Evolutionary conservation across 768 basidiomycete species (phyloP).

Genomic region (Amanita exitialis): DNA sequence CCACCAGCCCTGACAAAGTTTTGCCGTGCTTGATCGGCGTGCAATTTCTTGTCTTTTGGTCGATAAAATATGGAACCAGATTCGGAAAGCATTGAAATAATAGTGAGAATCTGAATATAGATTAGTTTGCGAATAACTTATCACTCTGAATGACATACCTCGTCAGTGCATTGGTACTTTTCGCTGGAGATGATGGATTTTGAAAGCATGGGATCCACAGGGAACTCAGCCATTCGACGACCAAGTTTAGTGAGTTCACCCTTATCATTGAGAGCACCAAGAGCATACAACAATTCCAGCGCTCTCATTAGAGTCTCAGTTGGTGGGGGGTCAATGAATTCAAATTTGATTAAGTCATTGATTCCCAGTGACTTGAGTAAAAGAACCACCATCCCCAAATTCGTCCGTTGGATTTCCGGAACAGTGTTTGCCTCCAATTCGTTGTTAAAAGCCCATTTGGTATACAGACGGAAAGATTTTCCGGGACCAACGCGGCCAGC

Average conservation of each 20-base stretch:
- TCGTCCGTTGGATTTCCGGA: constrained; percentile 98
- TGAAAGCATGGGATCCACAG: constrained; percentile 95
- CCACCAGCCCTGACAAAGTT: constrained; percentile 95
- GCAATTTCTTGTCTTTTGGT: constrained; percentile 96
- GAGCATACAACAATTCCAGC: constrained; percentile 85
- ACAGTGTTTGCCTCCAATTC: constrained; percentile 96
- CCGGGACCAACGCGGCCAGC: constrained; percentile 98
- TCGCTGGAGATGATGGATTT: constrained; percentile 97
- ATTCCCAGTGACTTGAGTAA: constrained; percentile 95
- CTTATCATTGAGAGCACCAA: constrained; percentile 92
- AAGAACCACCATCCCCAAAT: constrained; percentile 90
- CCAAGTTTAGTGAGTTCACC: constrained; percentile 98
- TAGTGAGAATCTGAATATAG: constrained; percentile 69
- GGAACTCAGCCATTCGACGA: constrained; percentile 97
- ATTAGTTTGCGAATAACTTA: background rate
- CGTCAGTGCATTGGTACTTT: constrained; percentile 89
- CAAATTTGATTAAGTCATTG: constrained; percentile 96
- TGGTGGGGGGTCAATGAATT: constrained; percentile 97
- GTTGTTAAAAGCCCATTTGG: constrained; percentile 95
- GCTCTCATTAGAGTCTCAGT: constrained; percentile 96
- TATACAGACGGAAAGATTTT: constrained; percentile 96
- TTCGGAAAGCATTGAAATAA: constrained; percentile 95
- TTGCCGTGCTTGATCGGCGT: constrained; percentile 95
- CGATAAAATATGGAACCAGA: constrained; percentile 92
- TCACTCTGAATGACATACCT: constrained; percentile 39